phyloP scores from a whole-genome alignment of 192 early-diverging fungal species.

The Linnemannia hyalina region DNA sequence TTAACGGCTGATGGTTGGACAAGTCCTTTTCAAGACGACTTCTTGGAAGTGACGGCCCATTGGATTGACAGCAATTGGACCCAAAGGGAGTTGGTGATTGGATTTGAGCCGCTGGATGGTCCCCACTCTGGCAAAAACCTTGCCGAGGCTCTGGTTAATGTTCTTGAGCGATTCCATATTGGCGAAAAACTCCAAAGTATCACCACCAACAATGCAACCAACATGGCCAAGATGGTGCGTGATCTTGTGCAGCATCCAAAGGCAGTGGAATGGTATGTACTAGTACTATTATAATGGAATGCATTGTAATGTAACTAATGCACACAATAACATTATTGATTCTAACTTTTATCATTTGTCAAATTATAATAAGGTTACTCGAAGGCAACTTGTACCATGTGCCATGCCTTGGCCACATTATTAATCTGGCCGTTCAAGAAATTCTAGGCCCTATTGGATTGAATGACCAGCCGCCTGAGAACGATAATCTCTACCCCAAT shows the following conservation, averaged over 20 bases:
- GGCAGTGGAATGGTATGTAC: conserved; percentile 23
- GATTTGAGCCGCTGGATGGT: conserved; percentile 28
- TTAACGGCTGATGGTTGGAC: conserved; percentile 36
- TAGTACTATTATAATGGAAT: too few relatives aligned
- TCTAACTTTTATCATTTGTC: conserved; percentile 8
- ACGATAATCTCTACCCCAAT: conserved; percentile 1
- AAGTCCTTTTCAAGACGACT: conserved; percentile 19
- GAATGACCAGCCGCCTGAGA: conserved; percentile 18
- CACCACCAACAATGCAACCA: conserved; percentile 32
- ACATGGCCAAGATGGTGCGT: conserved; percentile 23
- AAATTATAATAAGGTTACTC: not conserved
- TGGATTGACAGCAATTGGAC: conserved; percentile 30
- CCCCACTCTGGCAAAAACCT: conserved; percentile 17
- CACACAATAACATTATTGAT: not conserved
- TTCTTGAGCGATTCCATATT: conserved; percentile 26
- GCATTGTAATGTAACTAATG: too few relatives aligned
- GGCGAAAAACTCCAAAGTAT: conserved; percentile 27
- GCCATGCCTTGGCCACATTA: conserved; percentile 36
- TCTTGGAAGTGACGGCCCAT: conserved; percentile 20
- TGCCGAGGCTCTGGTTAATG: conserved; percentile 7
- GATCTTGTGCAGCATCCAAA: conserved; percentile 11
- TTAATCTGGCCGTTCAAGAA: conserved; percentile 28
- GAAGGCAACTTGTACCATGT: conserved; percentile 23
- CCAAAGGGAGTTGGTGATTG: conserved; percentile 24
- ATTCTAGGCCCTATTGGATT: conserved; percentile 25